Evolutionary conservation across 768 basidiomycete genomes (phyloP), one percentile per base, ranked within the genome.

Genomic region (Sarcodon sp.): DNA sequence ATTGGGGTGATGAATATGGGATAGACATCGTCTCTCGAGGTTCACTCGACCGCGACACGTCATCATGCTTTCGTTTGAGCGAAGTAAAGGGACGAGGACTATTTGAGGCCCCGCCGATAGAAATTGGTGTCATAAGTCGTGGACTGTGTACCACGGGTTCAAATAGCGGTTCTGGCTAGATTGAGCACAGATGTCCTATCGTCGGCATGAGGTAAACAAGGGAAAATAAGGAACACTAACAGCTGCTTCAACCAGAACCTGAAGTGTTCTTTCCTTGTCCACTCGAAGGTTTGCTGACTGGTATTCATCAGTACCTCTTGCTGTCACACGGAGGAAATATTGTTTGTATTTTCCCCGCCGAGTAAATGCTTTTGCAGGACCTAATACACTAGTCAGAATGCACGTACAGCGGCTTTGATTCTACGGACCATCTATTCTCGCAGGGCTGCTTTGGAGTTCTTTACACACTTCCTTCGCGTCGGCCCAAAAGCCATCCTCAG

Each of bases 291-390:
- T 78, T n/a, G 76, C 74, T 3, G 75, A 67, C 21, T 66, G 66
- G 51, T 64, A 74, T 15, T 76, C 69, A 45, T 75, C 69, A 27
- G 61, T 64, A 54, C 77, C 75, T n/a, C 75, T 69, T 32, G 69
- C 66, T 7, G 72, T 67, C 27, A 86, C 70, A 32, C 80, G 75
- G 56, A 86, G 67, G 55, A 87, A 77, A 46, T 78, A 69, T 55
- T 87, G 83, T 45, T 77, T 70, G 59, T 79, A 86, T 63, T 73
- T 75, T 32, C 82, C 82, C 27, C 83, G 75, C 59, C 76, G 64
- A 2, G 76, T 76, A 53, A 75, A 86, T 31, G 79, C 77, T 57
- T 72, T 55, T 27, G 82, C 82, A 9, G 78, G 76, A n/a, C 82
- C 82, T 83, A 13, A 11, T 21, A 21, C 16, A 32, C 15, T 27